Conservation (phyloP, 2,329 filamentous ascomycete species). For the Zymoseptoria crescenta region DNA sequence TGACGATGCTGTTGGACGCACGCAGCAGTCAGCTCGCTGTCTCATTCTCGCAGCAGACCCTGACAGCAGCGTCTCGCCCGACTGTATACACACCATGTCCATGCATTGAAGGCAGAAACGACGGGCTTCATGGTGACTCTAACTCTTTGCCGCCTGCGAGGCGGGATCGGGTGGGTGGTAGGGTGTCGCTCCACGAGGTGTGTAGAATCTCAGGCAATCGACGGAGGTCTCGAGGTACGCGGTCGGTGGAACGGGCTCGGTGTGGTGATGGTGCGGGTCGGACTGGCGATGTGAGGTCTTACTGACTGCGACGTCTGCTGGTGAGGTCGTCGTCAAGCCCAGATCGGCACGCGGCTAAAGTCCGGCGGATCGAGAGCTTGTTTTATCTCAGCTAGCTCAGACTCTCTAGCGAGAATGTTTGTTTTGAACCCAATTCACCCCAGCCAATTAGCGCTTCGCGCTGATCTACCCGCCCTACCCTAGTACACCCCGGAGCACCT, state of each 20-base stretch:
- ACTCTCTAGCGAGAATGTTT: too few species aligned
- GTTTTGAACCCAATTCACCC: too few species aligned
- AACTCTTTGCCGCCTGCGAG: slow-evolving; percentile 4
- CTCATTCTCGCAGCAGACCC: neutral
- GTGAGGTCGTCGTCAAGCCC: neutral
- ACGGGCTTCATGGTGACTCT: slow-evolving; percentile 77
- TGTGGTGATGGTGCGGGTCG: neutral
- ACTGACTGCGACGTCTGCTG: neutral
- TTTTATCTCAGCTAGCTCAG: too few species aligned
- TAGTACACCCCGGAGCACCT: too few species aligned
- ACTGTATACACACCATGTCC: slow-evolving; percentile 67
- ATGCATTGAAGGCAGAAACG: slow-evolving; percentile 84
- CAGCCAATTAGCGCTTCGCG: too few species aligned
- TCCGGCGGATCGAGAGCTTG: neutral
- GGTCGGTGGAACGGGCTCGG: neutral
- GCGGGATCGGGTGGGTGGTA: neutral
- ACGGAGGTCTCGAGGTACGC: neutral
- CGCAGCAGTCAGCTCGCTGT: slow-evolving; percentile 1
- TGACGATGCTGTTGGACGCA: slow-evolving; percentile 54
- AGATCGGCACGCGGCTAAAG: neutral
- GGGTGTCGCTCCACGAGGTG: neutral
- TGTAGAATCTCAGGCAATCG: neutral
- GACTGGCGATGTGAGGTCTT: neutral
- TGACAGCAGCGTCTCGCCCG: neutral
- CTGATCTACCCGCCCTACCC: too few species aligned